Base-by-base conservation (phyloP, 352 stramenopile species). In the Aphanomyces cochlioides region DNA sequence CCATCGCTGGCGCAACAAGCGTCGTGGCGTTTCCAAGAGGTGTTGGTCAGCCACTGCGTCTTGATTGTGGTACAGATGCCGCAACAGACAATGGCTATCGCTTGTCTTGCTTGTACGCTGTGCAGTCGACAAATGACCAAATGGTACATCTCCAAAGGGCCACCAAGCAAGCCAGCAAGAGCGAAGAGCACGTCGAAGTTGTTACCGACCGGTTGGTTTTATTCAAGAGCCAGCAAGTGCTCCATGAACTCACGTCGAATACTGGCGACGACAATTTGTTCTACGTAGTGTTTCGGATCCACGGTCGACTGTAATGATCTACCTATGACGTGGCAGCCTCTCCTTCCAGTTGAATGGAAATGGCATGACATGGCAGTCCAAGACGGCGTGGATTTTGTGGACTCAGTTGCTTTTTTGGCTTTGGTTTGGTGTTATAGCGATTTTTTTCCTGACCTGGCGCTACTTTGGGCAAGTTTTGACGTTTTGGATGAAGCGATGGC, bases 221-320 rank as follows among this genome's bases (percentile, higher is more conserved):
- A 7, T 93, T 90, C 67, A 73, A 81, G 58, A 95, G 87, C 67
- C 84, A 84, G 56, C 69, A 61, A 1, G 83, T 93, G 34, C 66
- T 87, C 37, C 90, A 93, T 60, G 79, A 89, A 73, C 88, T 96
- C 61, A 80, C 75, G 36, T 36, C 56, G 5, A 70, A 89, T 5
- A 45, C 43, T 1, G 72, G 73, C 1, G 54, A 50, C 1, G 53
- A 79, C 37, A 74, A 80, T 13, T 75, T 90, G 17, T 82, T 87
- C 40, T 91, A 84, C 45, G 63, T 95, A 34, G 81, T 78, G n/a
- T 92, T 92, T 67, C 94, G 85, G 80, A 90, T 94, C 73, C 85
- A 93, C 63, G 88, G 88, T n/a, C 38, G 15, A 1, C 36, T 41
- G 28, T 39, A 39, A 34, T 64, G 5, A 45, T 53, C 1, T 21